Evolutionary conservation across 2,329 filamentous ascomycete genomes (phyloP), one percentile per base, ranked within the genome.

Genomic region (Fusarium oxysporum): DNA sequence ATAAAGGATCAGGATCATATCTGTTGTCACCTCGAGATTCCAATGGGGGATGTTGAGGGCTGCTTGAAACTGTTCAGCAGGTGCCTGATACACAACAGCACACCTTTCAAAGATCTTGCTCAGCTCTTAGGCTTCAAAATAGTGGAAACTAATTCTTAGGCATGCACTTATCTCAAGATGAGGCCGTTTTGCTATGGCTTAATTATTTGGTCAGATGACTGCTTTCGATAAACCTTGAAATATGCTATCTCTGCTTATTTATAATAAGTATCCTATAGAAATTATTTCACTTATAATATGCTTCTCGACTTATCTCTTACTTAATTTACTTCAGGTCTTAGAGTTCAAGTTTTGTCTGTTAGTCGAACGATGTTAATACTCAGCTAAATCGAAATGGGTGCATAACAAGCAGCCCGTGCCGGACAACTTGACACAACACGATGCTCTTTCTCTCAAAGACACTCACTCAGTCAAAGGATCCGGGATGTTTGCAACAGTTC

Each of bases 141-240:
- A 35, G 4, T 7, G n/a, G 11, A 2, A 19, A 8, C 1, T 10
- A 3, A 2, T 2, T 19, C 16, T 3, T 2, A 21, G 12, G 1
- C n/a, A 14, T 14, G 6, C 8, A 2, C n/a, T 19, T 19, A 7
- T 19, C 11, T 33, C 14, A 17, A 50, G 16, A 23, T 3, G 4
- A 23, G 6, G 8, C 10, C 21, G 6, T 3, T 23, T 2, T 33
- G 21, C 16, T 17, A 13, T 13, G 47, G 11, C 5, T 23, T 2
- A 8, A 8, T 11, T 3, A 19, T 2, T 14, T 33, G 16, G 8
- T 14, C 11, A 25, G 16, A 19, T 33, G n/a, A 5, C 11, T 8
- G 9, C 30, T 35, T 50, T 23, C 16, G 1, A 8, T 11, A 8
- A 8, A 6, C 4, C 8, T 35, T 5, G 3, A 35, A 19, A 23